Percentiles rank a stretch among this genome's conserved stretches.
Conservation (phyloP, 495 filamentous ascomycete species). For the Penicillium verhagenii region DNA sequence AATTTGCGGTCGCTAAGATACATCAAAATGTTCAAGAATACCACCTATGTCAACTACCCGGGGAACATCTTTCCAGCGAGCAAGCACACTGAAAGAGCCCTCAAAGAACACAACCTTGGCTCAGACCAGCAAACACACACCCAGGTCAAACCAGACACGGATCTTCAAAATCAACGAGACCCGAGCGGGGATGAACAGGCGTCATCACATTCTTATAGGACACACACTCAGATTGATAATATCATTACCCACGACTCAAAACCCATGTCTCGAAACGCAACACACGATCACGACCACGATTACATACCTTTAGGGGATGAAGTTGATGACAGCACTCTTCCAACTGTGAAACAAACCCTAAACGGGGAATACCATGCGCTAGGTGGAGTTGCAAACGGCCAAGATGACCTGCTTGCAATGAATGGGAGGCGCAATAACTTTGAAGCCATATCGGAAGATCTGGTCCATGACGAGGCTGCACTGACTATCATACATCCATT, state of each 20-base stretch:
- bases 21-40: not conserved
- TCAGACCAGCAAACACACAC: not conserved
- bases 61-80: not conserved
- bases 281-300: not conserved
- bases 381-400: not conserved
- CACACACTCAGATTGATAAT: not conserved
- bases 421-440: not conserved
- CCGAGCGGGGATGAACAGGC: not conserved
- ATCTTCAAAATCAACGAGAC: not conserved
- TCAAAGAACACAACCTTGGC: not conserved
- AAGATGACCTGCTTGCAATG: not conserved
- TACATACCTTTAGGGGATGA: not conserved
- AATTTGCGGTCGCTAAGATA: not conserved
- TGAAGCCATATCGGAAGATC: constrained; percentile 3
- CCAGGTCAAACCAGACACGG: not conserved
- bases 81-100: not conserved
- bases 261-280: not conserved
- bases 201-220: not conserved
- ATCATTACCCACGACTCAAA: not conserved
- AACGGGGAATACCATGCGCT: not conserved
- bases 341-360: not conserved
- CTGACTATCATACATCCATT: not conserved
- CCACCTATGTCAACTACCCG: not conserved
- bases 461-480: constrained; percentile 1
- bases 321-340: not conserved